Base-by-base conservation (phyloP, 2,329 filamentous ascomycete genomes). In the Colletotrichum cereale region DNA sequence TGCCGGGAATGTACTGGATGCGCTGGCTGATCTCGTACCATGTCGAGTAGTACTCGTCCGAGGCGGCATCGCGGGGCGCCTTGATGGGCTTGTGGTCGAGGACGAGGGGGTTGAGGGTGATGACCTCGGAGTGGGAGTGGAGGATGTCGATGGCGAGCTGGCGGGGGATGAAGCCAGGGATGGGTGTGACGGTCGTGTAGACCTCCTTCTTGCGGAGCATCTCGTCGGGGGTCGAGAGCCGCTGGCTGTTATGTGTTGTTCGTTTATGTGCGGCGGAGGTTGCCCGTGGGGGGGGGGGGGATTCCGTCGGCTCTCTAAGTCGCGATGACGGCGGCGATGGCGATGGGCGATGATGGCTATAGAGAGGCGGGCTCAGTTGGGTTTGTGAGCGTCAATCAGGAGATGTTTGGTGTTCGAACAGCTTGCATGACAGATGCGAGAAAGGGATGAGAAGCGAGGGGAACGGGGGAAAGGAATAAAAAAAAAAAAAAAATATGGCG, bases 1-100 rank as follows among this genome's bases (percentile, higher is more conserved):
- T 82, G 42, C 91, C 91, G 0, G 91, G 91, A 7, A 92, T 82
- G 75, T 90, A 89, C 78, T 92, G 90, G 71, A 93, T 90, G 76
- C 90, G 87, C 84, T 93, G 87, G 68, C 83, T 87, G 77, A 93
- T 92, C 80, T 93, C 90, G 79, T 93, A 93, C 91, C 91, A 93
- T 38, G 91, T 91, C 73, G 89, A 89, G 81, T 91, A 93, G 81
- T 87, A 93, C 80, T 93, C 91, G 80, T 93, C 91, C 74, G 89
- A 83, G 67, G 89, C 86, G 74, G 91, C 90, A 81, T 91, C 86
- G 81, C 90, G 90, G 36, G 91, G 91, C 2, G 91, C 90, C 64
- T 89, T 84, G 78, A 92, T 91, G 71, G 89, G 82, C 74, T 88
- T 88, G 82, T 91, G 87, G 47, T 84, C 83, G 71, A 91, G 86